A percentile compares a stretch with the other conserved stretches of the same genome.
Conservation (phyloP, 257 asterid species). For the Eustoma russellianum region DNA sequence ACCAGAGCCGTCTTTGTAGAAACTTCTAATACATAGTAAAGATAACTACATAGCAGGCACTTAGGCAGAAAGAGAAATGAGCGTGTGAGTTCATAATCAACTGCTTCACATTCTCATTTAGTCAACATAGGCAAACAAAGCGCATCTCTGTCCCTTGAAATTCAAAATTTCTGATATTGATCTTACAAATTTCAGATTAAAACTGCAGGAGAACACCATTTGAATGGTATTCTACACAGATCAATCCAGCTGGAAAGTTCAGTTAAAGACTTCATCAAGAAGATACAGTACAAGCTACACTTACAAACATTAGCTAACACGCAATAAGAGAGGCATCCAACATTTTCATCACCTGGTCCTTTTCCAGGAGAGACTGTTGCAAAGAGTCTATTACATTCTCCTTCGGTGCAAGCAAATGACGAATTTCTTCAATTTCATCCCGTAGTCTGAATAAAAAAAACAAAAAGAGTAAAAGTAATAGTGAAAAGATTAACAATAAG, state of each 20-base stretch:
- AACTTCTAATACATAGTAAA: not conserved
- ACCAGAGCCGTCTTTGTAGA: not conserved
- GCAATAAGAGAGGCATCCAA: not conserved
- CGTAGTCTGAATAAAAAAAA: conserved; percentile 46
- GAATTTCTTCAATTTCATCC: conserved; percentile 82
- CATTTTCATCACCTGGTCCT: conserved; percentile 59
- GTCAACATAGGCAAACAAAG: not conserved
- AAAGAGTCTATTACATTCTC: conserved; percentile 76
- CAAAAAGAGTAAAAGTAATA: conserved; percentile 17
- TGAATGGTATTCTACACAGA: too few species aligned
- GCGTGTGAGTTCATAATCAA: not conserved
- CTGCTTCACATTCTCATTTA: not conserved
- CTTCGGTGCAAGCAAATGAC: conserved; percentile 68
- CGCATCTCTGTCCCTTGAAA: too few species aligned
- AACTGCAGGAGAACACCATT: not conserved
- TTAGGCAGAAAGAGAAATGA: not conserved
- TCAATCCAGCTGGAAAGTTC: not conserved
- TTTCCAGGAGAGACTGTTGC: conserved; percentile 74
- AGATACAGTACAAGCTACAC: not conserved
- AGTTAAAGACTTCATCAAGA: not conserved
- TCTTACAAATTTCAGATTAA: not conserved
- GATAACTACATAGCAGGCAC: too few species aligned
- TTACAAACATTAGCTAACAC: not conserved
- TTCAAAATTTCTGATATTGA: not conserved
- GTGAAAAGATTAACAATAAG: not conserved